Conservation (phyloP, 768 basidiomycete genomes). For the Xerocomellus intermedius region DNA sequence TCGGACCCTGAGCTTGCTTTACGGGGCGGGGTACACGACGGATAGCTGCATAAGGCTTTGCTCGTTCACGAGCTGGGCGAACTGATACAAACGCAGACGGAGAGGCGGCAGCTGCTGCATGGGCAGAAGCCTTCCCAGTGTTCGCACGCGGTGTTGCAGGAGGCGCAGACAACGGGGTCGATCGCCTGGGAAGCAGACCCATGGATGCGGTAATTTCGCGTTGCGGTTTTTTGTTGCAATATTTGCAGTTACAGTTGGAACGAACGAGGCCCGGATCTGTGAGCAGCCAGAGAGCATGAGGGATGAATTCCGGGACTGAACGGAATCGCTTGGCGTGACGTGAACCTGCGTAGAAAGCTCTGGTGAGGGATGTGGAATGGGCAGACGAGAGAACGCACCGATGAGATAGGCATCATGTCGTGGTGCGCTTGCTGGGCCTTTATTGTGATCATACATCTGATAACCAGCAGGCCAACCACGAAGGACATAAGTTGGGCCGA, state of each 20-base stretch:
- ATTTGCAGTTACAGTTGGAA: constrained; percentile 68
- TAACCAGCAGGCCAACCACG: constrained; percentile 67
- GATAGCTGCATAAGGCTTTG: constrained; percentile 41
- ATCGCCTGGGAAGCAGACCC: constrained; percentile 39
- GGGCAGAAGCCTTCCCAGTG: constrained; percentile 11
- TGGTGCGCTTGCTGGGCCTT: constrained; percentile 51
- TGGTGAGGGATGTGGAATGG: background rate
- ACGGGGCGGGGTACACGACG: constrained; percentile 38
- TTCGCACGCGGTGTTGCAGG: constrained; percentile 18
- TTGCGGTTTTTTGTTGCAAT: constrained; percentile 69
- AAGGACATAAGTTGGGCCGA: constrained; percentile 56
- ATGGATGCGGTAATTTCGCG: constrained; percentile 65
- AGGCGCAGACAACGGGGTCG: constrained; percentile 33
- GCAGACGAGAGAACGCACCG: constrained; percentile 43
- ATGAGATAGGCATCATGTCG: constrained; percentile 79
- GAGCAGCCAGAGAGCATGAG: constrained; percentile 80
- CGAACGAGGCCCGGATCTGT: constrained; percentile 48
- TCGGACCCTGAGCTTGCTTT: constrained; percentile 37
- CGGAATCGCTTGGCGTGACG: constrained; percentile 55
- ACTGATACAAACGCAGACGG: constrained; percentile 9
- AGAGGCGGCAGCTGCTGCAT: constrained; percentile 11
- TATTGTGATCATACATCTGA: constrained; percentile 71
- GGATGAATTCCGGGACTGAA: constrained; percentile 81
- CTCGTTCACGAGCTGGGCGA: constrained; percentile 21
- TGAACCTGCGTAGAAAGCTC: constrained; percentile 36